These are phyloP conservation scores for Geotrichum candidum DNA, from an alignment of 1,139 yeast species.

Conservation along the genomic window DNA sequence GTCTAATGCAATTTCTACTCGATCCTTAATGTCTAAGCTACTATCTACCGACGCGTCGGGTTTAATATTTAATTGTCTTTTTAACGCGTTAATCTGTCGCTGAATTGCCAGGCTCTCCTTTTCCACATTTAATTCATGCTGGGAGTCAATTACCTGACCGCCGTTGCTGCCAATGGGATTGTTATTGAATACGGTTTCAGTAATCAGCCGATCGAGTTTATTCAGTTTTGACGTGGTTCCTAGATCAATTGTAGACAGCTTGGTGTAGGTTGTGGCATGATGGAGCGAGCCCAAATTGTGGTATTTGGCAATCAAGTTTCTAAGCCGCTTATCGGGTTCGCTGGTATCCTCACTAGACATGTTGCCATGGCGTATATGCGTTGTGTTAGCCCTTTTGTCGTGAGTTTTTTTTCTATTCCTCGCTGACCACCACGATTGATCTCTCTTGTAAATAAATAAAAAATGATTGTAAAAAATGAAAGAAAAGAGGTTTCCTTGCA, in stretches of 20 bases:
- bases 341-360: background rate
- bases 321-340: background rate
- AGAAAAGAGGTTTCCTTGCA: background rate
- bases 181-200: background rate
- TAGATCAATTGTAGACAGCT: background rate
- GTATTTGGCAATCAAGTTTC: background rate
- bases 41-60: background rate
- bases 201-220: background rate
- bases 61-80: background rate
- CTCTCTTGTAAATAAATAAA: background rate
- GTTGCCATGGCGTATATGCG: background rate
- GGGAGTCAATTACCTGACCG: background rate
- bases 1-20: background rate
- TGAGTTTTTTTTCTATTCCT: background rate
- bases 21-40: background rate
- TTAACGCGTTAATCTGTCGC: background rate
- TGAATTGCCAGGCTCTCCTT: background rate
- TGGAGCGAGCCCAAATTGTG: background rate
- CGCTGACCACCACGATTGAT: background rate
- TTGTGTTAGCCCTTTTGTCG: background rate
- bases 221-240: background rate
- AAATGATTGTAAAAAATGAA: background rate
- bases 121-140: background rate
- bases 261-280: background rate
- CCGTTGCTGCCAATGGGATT: background rate